These are phyloP conservation scores for Areca catechu DNA, from an alignment of 176 grass and related monocot genomes.

Conservation along the genomic window DNA sequence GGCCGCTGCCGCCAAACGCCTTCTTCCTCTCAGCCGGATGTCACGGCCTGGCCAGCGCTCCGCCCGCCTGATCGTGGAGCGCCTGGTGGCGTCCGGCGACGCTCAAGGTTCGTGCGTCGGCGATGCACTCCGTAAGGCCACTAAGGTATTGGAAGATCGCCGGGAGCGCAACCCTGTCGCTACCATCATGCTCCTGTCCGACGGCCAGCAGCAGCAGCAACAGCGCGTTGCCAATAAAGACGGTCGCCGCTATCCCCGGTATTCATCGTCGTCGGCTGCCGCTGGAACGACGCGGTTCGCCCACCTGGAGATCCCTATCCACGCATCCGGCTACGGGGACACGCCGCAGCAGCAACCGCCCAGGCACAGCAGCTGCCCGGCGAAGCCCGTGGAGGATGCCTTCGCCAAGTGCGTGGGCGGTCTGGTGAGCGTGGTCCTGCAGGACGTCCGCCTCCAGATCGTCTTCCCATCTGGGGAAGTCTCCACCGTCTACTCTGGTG, in stretches of 20 bases:
- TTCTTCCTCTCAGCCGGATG: conserved; percentile 73
- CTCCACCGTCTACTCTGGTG: conserved; percentile 56
- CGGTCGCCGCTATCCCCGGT: too few species aligned
- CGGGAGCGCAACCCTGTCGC: conserved; percentile 75
- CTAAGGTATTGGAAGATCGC: conserved; percentile 85
- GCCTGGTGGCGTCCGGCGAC: conserved; percentile 49
- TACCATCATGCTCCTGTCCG: conserved; percentile 89
- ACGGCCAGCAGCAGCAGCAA: conserved; percentile 39
- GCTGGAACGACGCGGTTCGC: conserved; percentile 48
- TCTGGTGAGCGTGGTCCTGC: conserved; percentile 82
- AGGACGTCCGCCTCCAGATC: conserved; percentile 65
- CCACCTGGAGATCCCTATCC: conserved; percentile 76
- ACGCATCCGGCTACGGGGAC: neutral
- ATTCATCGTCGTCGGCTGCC: neutral
- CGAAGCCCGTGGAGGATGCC: conserved; percentile 35
- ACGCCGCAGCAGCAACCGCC: conserved; percentile 10
- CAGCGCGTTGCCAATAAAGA: neutral
- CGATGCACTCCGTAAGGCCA: conserved; percentile 83
- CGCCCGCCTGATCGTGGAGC: conserved; percentile 67
- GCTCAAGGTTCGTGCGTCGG: conserved; percentile 37
- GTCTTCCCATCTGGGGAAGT: conserved; percentile 58
- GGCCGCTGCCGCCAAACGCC: conserved; percentile 53
- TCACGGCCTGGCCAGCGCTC: conserved; percentile 70
- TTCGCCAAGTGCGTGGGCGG: conserved; percentile 82
- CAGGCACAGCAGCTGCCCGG: neutral